Evolutionary conservation across 2,329 filamentous ascomycete species (phyloP), one percentile per base, ranked within the genome.

Genomic region (Sarocladium brachiariae): DNA sequence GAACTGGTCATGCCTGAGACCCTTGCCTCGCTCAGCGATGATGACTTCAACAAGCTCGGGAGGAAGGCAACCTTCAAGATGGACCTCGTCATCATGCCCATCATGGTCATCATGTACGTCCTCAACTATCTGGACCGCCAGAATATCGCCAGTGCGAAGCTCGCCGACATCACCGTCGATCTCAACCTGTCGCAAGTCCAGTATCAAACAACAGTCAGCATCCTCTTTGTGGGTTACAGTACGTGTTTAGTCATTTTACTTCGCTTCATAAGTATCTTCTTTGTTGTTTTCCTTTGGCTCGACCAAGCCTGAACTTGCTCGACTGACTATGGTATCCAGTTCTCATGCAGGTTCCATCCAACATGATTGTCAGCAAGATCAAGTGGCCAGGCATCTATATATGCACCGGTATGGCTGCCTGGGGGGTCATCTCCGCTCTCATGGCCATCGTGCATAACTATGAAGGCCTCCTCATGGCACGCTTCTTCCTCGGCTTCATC

Each of bases 391-490:
- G 54, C 2, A 37, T 52, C 18, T 55, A 54, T 13, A 55, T 55
- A 38, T 54, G 54, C 46, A 33, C 25, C 10, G 54, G 45, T 16
- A 55, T 55, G 52, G 54, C 51, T 2, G 51, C 34, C 3, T 55
- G 52, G 54, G 54, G 54, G n/a, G 34, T 52, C 13, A 55, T 55
- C 18, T 54, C 49, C 6, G 24, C 48, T 1, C 51, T 54, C 13
- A 68, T 64, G 4, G 69, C 67, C 0, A 45, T 68, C 3, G 63
- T 65, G 0, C 59, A 70, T 3, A 68, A 67, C 30, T 75, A 67
- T 49, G 61, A 57, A 1, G 68, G 69, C 1, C 51, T 56, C 2
- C 24, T 56, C 39, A 50, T 53, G 51, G 39, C 54, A 2, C 56
- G 55, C 0, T 53, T 55, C 50, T 54, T 55, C 23, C 38, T 56